These are phyloP conservation scores for Sugiyamaella castrensis DNA, from an alignment of 1,139 yeast species.

Conservation along the genomic window DNA sequence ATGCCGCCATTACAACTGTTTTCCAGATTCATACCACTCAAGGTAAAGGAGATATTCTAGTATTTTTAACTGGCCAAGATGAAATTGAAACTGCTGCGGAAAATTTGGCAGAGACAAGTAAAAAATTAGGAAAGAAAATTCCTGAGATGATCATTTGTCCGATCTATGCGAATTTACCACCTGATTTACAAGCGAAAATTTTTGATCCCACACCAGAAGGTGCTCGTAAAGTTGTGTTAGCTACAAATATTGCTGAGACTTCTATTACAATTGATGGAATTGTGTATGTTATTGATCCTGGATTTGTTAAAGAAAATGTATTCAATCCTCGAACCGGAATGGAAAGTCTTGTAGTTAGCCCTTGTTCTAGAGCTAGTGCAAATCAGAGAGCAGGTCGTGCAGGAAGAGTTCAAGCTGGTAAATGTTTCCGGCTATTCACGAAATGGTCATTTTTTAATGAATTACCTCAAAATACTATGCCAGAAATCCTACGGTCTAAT, in stretches of 20 bases:
- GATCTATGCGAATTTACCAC: constrained; percentile 87
- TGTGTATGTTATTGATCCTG: constrained; percentile 85
- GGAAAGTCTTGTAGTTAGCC: constrained; percentile 81
- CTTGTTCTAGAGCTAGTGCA: constrained; percentile 92
- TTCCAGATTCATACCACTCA: constrained; percentile 78
- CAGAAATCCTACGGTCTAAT: constrained; percentile 85
- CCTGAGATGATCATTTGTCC: constrained; percentile 74
- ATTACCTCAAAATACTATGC: constrained; percentile 72
- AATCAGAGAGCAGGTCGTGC: constrained; percentile 98
- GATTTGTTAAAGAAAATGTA: constrained; percentile 84
- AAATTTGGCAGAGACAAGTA: constrained; percentile 59
- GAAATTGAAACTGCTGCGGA: constrained; percentile 86
- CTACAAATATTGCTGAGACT: constrained; percentile 96
- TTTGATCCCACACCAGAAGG: constrained; percentile 85
- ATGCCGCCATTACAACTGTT: constrained; percentile 82
- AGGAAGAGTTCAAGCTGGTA: constrained; percentile 95
- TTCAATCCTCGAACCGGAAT: constrained; percentile 82
- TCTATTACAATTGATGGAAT: constrained; percentile 94
- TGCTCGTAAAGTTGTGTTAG: constrained; percentile 81
- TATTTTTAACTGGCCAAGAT: constrained; percentile 90
- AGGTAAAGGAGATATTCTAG: constrained; percentile 81
- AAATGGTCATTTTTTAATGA: constrained; percentile 83
- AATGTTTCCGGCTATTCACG: constrained; percentile 84
- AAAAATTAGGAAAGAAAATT: constrained; percentile 60
- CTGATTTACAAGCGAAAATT: constrained; percentile 74